Evolutionary conservation across 2,329 filamentous ascomycete species (phyloP), one percentile per base, ranked within the genome.

Genomic region (Aspergillus pseudoterreus): DNA sequence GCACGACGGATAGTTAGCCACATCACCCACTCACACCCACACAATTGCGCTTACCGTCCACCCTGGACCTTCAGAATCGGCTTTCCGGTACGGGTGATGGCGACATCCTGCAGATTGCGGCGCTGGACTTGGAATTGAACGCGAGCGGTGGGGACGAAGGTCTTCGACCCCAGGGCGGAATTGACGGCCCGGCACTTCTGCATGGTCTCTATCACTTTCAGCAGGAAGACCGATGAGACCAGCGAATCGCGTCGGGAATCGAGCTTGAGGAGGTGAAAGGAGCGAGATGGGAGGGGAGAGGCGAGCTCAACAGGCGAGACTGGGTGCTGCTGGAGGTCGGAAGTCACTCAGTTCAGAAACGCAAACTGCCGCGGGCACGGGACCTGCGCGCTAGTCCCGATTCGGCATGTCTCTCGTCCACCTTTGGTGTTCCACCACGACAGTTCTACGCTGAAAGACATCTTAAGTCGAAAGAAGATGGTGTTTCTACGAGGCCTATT

Each of bases 81-180:
- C 80, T 96, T 96, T 73, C 94, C 94, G 52, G 94, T 99, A 66
- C 94, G 83, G 56, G 92, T 95, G 69, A 99, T 96, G 66, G 88
- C 80, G 68, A 99, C 82, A 78, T 99, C 94, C 70, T 90, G 88
- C 57, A 84, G 65, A 63, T 71, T 73, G 58, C 77, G 71, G 80
- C 72, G 71, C 62, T 76, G 74, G 54, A 69, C 59, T 53, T 72
- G 69, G 55, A 69, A 67, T 63, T 71, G 69, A 42, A 71, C 60
- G 50, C 67, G 64, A 39, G 45, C 17, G 49, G 68, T 56, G 62
- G 69, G 63, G 63, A 59, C 61, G 49, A 71, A 67, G 50, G 66
- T 65, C 60, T 66, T 67, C 49, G 69, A 65, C 59, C 69, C 69
- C 50, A 72, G 60, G 61, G 66, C 68, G 64, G 71, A 67, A 63